Conservation (phyloP, 257 asterid genomes). For the Scutellaria baicalensis region DNA sequence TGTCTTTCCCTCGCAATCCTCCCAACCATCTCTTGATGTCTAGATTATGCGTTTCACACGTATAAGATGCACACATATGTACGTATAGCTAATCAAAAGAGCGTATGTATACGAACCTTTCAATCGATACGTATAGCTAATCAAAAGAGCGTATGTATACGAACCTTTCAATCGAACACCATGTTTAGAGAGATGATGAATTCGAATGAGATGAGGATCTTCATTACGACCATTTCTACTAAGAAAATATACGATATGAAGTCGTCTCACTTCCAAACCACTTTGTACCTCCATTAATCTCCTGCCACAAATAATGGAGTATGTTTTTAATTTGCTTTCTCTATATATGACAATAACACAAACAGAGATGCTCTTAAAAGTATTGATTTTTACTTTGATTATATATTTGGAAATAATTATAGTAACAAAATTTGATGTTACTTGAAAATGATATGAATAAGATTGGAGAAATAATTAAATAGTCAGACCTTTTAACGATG, state of each 20-base stretch:
- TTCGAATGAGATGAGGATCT: constrained; percentile 83
- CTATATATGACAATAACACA: no score
- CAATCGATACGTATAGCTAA: not conserved
- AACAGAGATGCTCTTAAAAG: no score
- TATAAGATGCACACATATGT: not conserved
- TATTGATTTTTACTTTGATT: no score
- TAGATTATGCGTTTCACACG: not conserved
- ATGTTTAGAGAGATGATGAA: constrained; percentile 63
- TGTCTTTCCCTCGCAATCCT: constrained; percentile 74
- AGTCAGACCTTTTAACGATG: constrained; percentile 26
- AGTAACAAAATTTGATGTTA: no score
- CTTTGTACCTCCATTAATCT: constrained; percentile 49
- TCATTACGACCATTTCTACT: constrained; percentile 59
- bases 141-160: not conserved
- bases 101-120: not conserved
- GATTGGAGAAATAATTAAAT: not conserved
- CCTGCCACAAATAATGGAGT: constrained; percentile 23
- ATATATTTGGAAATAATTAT: no score
- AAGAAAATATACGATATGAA: constrained; percentile 66
- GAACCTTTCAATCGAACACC: constrained; percentile 74
- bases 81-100: not conserved
- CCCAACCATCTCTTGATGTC: constrained; percentile 90
- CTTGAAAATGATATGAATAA: no score
- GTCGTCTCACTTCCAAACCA: constrained; percentile 52
- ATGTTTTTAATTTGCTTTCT: no score